Evolutionary conservation across 371 early-diverging fungal species (phyloP).

Genomic region (Apophysomyces variabilis): DNA sequence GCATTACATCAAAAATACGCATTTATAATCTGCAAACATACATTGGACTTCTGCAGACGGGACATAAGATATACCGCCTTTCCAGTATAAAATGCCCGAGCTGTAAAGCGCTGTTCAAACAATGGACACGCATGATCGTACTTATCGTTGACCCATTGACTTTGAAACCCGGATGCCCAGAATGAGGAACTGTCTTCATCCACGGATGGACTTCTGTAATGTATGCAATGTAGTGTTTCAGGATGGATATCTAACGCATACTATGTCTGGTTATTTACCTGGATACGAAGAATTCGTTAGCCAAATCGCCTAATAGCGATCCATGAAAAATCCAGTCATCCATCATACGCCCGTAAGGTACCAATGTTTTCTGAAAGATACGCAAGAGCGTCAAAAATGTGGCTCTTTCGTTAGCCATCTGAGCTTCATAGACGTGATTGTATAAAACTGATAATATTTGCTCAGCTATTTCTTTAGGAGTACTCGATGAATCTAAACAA

Average conservation of each 20-base stretch:
- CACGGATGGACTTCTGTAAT: constrained; percentile 1
- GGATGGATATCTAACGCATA: neutral
- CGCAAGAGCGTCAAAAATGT: constrained; percentile 22
- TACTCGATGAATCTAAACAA: neutral
- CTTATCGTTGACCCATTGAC: constrained; percentile 5
- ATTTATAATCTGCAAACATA: neutral
- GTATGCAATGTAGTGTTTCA: too few species aligned
- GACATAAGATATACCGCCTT: constrained; percentile 35
- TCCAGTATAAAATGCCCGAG: constrained; percentile 37
- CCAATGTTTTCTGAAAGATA: constrained; percentile 28
- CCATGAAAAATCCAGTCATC: constrained; percentile 50
- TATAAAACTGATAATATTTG: constrained; percentile 31
- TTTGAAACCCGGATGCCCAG: constrained; percentile 31
- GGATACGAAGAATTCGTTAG: constrained; percentile 39
- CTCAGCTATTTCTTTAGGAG: constrained; percentile 12
- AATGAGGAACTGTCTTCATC: constrained; percentile 17
- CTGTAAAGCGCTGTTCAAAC: constrained; percentile 26
- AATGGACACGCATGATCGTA: constrained; percentile 28
- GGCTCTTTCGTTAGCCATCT: constrained; percentile 22
- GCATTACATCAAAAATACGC: neutral
- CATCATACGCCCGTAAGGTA: constrained; percentile 37
- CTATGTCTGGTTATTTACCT: constrained; percentile 10
- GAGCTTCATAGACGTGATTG: constrained; percentile 23
- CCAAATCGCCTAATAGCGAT: constrained; percentile 29
- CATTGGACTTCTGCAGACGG: constrained; percentile 14